Conservation (phyloP, 2,329 filamentous ascomycete genomes). For the Cordyceps fumosorosea region DNA sequence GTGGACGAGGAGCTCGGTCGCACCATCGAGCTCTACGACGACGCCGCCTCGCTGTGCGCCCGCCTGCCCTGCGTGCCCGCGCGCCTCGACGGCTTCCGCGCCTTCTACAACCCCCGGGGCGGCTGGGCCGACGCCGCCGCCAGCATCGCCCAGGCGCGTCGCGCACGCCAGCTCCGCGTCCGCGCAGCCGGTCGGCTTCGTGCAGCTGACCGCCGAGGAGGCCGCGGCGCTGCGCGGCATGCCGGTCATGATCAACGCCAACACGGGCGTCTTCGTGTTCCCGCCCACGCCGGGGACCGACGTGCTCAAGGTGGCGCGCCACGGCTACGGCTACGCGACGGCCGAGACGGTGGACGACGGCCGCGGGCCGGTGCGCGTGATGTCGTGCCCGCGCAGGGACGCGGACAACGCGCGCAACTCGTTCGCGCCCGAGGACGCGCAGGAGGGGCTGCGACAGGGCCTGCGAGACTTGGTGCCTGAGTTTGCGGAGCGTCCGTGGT, state of each 20-base stretch:
- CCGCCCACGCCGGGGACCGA: slow-evolving; percentile 41
- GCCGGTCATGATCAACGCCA: slow-evolving; percentile 53
- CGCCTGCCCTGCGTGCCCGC: slow-evolving; percentile 19
- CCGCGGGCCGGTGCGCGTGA: slow-evolving; percentile 12
- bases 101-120: slow-evolving; percentile 23
- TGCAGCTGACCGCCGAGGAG: slow-evolving; percentile 53
- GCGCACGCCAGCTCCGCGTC: slow-evolving; percentile 56
- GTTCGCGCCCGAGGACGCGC: slow-evolving; percentile 43
- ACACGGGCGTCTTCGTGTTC: slow-evolving; percentile 48
- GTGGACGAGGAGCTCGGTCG: slow-evolving; percentile 16
- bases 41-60: slow-evolving; percentile 18
- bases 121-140: slow-evolving; percentile 28
- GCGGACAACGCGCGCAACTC: slow-evolving; percentile 34
- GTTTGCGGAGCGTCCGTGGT: slow-evolving; percentile 45
- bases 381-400: slow-evolving; percentile 30
- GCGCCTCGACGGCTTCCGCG: slow-evolving; percentile 18
- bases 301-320: slow-evolving; percentile 53
- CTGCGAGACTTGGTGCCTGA: slow-evolving; percentile 47
- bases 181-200: slow-evolving; percentile 60
- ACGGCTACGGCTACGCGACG: slow-evolving; percentile 50
- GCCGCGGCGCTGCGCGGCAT: slow-evolving; percentile 43
- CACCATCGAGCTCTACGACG: slow-evolving; percentile 19
- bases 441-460: slow-evolving; percentile 43
- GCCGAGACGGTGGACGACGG: slow-evolving; percentile 18
- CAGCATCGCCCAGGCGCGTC: slow-evolving; percentile 38